A percentile compares a stretch with the other conserved stretches of the same genome.
These are phyloP conservation scores for Wickerhamomyces queroliae DNA, from an alignment of 805 yeast genomes.

Conservation along the genomic window DNA sequence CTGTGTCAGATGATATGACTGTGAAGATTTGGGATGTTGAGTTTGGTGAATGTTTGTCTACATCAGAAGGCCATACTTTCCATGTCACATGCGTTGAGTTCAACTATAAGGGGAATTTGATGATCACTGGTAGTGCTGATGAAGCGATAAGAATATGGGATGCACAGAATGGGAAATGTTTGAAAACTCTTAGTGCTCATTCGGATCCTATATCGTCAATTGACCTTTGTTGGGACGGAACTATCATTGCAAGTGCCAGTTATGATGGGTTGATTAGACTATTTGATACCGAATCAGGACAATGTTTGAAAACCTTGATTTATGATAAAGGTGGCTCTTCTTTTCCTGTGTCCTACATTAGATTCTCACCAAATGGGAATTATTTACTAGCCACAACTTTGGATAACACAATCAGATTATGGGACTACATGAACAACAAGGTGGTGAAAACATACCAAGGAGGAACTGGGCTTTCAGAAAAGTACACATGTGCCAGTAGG, in stretches of 20 bases:
- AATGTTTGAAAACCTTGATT: slow-evolving; percentile 84
- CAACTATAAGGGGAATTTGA: slow-evolving; percentile 67
- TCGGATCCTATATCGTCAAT: slow-evolving; percentile 82
- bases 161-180: slow-evolving; percentile 56
- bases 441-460: slow-evolving; percentile 69
- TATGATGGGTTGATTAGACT: slow-evolving; percentile 87
- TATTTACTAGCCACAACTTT: slow-evolving; percentile 72
- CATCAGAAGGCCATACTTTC: slow-evolving; percentile 67
- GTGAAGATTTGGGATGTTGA: slow-evolving; percentile 65
- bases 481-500: slow-evolving; percentile 45
- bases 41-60: slow-evolving; percentile 42
- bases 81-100: slow-evolving; percentile 72
- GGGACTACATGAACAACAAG: slow-evolving; percentile 82
- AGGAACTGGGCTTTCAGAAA: slow-evolving; percentile 25
- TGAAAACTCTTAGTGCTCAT: slow-evolving; percentile 86
- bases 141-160: slow-evolving; percentile 94
- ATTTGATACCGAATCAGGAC: slow-evolving; percentile 86
- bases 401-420: slow-evolving; percentile 72
- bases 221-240: slow-evolving; percentile 70
- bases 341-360: slow-evolving; percentile 71
- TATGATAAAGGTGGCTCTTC: slow-evolving; percentile 72
- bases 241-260: slow-evolving; percentile 80
- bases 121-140: slow-evolving; percentile 82
- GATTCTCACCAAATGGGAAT: slow-evolving; percentile 75
- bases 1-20: slow-evolving; percentile 83